Conservation (phyloP, 768 basidiomycete genomes). For the Mrakia blollopis region DNA sequence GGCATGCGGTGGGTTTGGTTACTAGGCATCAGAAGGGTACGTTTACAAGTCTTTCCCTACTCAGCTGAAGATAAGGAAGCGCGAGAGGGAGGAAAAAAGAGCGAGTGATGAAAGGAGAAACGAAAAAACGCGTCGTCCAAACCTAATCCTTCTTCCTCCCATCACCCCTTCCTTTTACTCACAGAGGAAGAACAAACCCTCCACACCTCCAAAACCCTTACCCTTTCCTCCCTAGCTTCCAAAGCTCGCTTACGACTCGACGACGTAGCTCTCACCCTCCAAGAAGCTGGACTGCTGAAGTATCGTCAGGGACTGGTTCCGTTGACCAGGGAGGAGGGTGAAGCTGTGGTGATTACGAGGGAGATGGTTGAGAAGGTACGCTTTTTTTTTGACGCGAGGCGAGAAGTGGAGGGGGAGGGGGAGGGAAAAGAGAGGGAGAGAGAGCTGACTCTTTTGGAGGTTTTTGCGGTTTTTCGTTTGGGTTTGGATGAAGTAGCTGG, state of each 20-base stretch:
- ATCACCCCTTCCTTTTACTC: conserved; percentile 18
- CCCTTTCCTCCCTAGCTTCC: conserved; percentile 68
- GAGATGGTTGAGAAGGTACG: conserved; percentile 62
- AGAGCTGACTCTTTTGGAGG: too few relatives aligned
- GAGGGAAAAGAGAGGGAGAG: too few relatives aligned
- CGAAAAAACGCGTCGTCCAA: too few relatives aligned
- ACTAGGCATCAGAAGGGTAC: too few relatives aligned
- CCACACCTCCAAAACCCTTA: conserved; percentile 38
- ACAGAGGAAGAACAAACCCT: not conserved
- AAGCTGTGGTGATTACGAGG: conserved; percentile 54
- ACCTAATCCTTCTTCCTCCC: not conserved
- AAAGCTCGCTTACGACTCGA: conserved; percentile 77
- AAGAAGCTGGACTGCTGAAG: conserved; percentile 73
- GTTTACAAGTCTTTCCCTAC: too few relatives aligned
- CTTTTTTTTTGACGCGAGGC: too few relatives aligned
- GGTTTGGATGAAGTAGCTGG: too few relatives aligned
- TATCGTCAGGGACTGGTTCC: conserved; percentile 30
- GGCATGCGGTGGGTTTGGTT: too few relatives aligned
- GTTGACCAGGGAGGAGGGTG: conserved; percentile 45
- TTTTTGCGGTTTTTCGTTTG: too few relatives aligned
- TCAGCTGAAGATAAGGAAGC: too few relatives aligned
- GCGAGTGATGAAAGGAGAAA: conserved; percentile 14
- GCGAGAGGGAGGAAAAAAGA: not conserved
- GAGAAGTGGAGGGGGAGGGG: too few relatives aligned
- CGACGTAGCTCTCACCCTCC: conserved; percentile 81